A percentile compares a stretch with the other conserved stretches of the same genome.
Evolutionary conservation across 345 rosid species (phyloP).

Genomic region (Anacardium occidentale): DNA sequence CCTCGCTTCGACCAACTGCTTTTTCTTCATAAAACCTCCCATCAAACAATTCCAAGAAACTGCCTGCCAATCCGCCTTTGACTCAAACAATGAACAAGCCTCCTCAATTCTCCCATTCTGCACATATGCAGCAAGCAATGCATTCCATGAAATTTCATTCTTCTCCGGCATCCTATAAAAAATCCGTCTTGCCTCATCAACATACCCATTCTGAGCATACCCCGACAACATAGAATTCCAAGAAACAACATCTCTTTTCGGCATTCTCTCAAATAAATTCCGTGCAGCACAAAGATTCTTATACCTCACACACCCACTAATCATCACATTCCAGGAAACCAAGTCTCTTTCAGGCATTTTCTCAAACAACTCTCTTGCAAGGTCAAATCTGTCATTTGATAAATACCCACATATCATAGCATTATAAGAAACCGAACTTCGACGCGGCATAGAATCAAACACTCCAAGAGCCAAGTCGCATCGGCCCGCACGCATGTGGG

Average conservation of each 20-base stretch:
- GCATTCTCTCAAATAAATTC: slow-evolving; percentile 44
- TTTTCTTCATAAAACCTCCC: slow-evolving; percentile 60
- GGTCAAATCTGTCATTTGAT: slow-evolving; percentile 35
- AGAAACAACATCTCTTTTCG: slow-evolving; percentile 47
- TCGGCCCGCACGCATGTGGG: slow-evolving; percentile 52
- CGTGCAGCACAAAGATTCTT: slow-evolving; percentile 38
- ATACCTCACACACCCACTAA: slow-evolving; percentile 43
- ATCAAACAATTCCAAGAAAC: slow-evolving; percentile 74
- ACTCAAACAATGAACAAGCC: slow-evolving; percentile 46
- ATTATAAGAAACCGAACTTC: slow-evolving; percentile 54
- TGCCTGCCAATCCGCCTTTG: slow-evolving; percentile 45
- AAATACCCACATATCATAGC: slow-evolving; percentile 56
- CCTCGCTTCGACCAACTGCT: slow-evolving; percentile 44
- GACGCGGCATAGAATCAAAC: slow-evolving; percentile 55
- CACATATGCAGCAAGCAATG: slow-evolving; percentile 56
- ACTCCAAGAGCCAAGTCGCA: slow-evolving; percentile 43
- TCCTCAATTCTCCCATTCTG: slow-evolving; percentile 61
- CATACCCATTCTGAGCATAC: slow-evolving; percentile 48
- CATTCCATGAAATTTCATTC: slow-evolving; percentile 60
- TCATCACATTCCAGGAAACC: slow-evolving; percentile 55
- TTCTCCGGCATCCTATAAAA: slow-evolving; percentile 53
- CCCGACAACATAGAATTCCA: slow-evolving; percentile 59
- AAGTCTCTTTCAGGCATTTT: slow-evolving; percentile 47
- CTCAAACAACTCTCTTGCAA: slow-evolving; percentile 45
- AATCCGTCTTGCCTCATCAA: slow-evolving; percentile 49